Conservation (phyloP, 306 rosid species). For the Vigna nakashimae region DNA sequence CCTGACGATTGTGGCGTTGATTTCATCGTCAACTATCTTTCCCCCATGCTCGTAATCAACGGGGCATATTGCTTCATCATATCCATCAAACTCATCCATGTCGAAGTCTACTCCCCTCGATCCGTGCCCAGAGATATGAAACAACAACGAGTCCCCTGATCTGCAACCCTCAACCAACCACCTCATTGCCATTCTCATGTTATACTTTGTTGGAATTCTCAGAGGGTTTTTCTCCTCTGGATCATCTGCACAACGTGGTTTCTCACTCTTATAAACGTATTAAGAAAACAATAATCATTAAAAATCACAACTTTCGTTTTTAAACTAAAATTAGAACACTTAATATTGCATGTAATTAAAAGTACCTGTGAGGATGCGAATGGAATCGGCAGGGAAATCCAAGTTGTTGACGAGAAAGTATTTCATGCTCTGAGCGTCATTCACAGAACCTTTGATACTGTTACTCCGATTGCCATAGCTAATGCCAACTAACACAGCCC, state of each 20-base stretch:
- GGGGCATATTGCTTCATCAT: slow-evolving; percentile 70
- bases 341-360: neutral
- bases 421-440: slow-evolving; percentile 60
- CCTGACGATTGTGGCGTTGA: slow-evolving; percentile 67
- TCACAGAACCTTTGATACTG: slow-evolving; percentile 54
- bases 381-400: slow-evolving; percentile 57
- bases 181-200: slow-evolving; percentile 60
- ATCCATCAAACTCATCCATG: slow-evolving; percentile 67
- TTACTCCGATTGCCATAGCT: slow-evolving; percentile 19
- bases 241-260: slow-evolving; percentile 45
- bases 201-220: slow-evolving; percentile 62
- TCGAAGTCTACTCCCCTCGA: slow-evolving; percentile 40
- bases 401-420: slow-evolving; percentile 55
- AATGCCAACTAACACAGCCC: slow-evolving; percentile 50
- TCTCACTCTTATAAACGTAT: no score
- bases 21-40: slow-evolving; percentile 66
- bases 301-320: no score
- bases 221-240: slow-evolving; percentile 55
- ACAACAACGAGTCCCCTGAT: slow-evolving; percentile 68
- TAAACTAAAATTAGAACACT: no score
- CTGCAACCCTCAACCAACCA: slow-evolving; percentile 68
- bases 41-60: slow-evolving; percentile 62
- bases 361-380: slow-evolving; percentile 69
- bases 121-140: slow-evolving; percentile 76
- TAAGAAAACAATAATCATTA: no score